These are phyloP conservation scores for Noccaea bulbosa DNA, from an alignment of 345 rosid genomes.

Conservation along the genomic window DNA sequence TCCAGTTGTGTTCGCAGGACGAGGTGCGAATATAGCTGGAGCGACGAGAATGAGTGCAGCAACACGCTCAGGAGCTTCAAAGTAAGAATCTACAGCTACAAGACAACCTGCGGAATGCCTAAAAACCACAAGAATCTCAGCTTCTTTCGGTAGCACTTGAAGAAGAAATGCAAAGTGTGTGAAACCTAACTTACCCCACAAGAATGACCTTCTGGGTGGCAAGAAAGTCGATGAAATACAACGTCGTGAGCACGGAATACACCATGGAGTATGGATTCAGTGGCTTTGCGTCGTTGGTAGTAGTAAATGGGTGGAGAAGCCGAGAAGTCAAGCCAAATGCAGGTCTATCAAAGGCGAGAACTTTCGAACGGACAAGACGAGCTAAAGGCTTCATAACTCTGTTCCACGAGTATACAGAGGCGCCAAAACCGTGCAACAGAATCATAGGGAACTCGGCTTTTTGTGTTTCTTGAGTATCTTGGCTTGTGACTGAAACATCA, in stretches of 20 bases:
- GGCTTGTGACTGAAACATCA: conserved; percentile 29
- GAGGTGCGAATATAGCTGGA: conserved; percentile 87
- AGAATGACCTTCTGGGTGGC: conserved; percentile 70
- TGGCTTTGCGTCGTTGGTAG: conserved; percentile 46
- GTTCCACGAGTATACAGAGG: conserved; percentile 89
- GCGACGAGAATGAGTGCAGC: conserved; percentile 89
- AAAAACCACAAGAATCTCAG: conserved; percentile 26
- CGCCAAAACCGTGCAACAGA: conserved; percentile 90
- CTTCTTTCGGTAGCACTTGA: neutral
- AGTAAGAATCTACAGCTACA: conserved; percentile 80
- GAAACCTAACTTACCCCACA: conserved; percentile 63
- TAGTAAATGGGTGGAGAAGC: conserved; percentile 39
- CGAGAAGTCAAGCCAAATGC: conserved; percentile 93
- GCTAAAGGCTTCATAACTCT: conserved; percentile 76
- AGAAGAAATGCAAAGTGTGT: neutral
- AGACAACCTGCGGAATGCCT: conserved; percentile 93
- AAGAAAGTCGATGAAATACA: conserved; percentile 75
- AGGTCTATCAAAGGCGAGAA: conserved; percentile 89
- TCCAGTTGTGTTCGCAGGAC: conserved; percentile 38
- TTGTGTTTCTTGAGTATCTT: conserved; percentile 20
- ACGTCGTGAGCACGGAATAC: conserved; percentile 73
- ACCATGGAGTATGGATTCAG: conserved; percentile 87
- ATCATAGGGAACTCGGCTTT: conserved; percentile 62
- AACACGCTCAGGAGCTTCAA: conserved; percentile 87
- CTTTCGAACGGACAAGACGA: conserved; percentile 60